Conservation (phyloP, 345 rosid species). For the Hibiscus syriacus region DNA sequence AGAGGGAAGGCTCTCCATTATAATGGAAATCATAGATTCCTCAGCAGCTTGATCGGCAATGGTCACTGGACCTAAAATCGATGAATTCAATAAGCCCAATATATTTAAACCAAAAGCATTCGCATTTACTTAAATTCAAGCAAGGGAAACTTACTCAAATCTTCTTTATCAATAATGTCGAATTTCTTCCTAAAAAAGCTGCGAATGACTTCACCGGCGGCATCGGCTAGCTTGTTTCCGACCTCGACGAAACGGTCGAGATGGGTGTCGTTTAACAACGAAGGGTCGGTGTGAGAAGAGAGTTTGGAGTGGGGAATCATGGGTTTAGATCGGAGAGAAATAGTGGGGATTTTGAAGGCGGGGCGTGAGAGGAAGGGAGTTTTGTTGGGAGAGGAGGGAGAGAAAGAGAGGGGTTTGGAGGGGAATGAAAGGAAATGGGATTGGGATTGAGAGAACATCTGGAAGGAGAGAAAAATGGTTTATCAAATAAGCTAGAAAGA, state of each 20-base stretch:
- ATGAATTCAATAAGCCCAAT: neutral
- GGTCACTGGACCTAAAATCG: slow-evolving; percentile 73
- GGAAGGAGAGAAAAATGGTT: neutral
- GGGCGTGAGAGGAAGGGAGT: slow-evolving; percentile 11
- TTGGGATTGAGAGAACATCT: slow-evolving; percentile 24
- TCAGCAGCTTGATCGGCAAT: slow-evolving; percentile 89
- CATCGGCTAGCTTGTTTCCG: slow-evolving; percentile 66
- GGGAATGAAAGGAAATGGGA: slow-evolving; percentile 8
- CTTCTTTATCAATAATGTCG: slow-evolving; percentile 77
- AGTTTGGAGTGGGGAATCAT: slow-evolving; percentile 31
- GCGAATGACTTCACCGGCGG: slow-evolving; percentile 79
- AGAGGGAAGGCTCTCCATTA: slow-evolving; percentile 68
- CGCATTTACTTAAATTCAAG: too few relatives aligned
- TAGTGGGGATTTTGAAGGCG: neutral
- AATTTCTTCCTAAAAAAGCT: slow-evolving; percentile 69
- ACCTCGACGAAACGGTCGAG: slow-evolving; percentile 49
- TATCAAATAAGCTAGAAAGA: slow-evolving; percentile 23
- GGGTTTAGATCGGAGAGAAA: slow-evolving; percentile 11
- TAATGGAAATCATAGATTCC: slow-evolving; percentile 70
- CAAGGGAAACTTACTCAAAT: slow-evolving; percentile 43
- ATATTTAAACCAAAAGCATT: neutral
- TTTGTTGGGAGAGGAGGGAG: neutral
- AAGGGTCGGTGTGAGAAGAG: slow-evolving; percentile 8
- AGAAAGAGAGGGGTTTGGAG: neutral
- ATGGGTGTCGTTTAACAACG: slow-evolving; percentile 17